phyloP scores from a whole-genome alignment of 495 filamentous ascomycete genomes.

The Mycothermus thermophilus region DNA sequence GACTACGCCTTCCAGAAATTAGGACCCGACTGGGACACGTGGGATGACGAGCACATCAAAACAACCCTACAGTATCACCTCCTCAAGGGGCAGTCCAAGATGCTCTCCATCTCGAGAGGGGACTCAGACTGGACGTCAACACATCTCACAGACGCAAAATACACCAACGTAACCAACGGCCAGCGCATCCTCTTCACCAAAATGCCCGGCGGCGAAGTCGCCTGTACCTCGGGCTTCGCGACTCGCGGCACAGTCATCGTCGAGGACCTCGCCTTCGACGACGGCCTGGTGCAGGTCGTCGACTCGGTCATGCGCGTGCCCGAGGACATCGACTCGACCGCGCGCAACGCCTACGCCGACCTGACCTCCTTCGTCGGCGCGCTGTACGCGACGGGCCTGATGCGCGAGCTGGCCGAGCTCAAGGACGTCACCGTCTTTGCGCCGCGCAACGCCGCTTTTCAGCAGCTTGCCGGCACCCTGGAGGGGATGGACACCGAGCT shows the following conservation, averaged over 20 bases:
- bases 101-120: constrained; percentile 12
- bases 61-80: constrained; percentile 16
- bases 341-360: constrained; percentile 15
- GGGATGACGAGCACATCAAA: constrained; percentile 1
- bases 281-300: constrained; percentile 17
- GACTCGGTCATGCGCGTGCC: constrained; percentile 20
- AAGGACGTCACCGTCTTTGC: constrained; percentile 26
- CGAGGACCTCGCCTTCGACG: constrained; percentile 14
- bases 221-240: constrained; percentile 18
- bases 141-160: constrained; percentile 18
- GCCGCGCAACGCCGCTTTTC: constrained; percentile 35
- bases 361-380: constrained; percentile 22
- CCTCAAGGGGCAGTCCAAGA: constrained; percentile 3
- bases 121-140: constrained; percentile 34
- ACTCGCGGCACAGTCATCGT: constrained; percentile 15
- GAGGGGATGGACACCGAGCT: neutral
- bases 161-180: constrained; percentile 15
- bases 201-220: constrained; percentile 13
- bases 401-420: constrained; percentile 9
- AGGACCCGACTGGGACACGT: constrained; percentile 5
- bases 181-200: constrained; percentile 20
- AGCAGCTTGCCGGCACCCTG: constrained; percentile 30
- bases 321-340: constrained; percentile 10
- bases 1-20: constrained; percentile 17
- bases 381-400: constrained; percentile 20